Conservation (phyloP, 768 basidiomycete species). For the Amylocystis lapponica region DNA sequence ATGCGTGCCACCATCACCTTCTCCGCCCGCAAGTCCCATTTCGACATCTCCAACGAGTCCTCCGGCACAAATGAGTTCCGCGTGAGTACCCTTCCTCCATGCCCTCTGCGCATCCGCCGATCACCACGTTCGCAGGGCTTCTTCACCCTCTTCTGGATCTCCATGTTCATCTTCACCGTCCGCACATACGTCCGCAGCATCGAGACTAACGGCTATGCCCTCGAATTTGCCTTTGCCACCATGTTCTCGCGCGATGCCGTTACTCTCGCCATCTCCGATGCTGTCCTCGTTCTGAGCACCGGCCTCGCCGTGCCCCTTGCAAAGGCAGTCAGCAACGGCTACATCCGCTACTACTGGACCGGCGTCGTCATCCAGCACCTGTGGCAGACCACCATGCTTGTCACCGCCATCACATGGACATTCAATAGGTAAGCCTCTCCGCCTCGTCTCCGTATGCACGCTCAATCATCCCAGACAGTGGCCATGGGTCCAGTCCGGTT, state of each 20-base stretch:
- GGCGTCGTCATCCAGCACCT: constrained; percentile 77
- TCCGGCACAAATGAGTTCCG: constrained; percentile 83
- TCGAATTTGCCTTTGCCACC: constrained; percentile 75
- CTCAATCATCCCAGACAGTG: too few relatives aligned
- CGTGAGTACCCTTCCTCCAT: constrained; percentile 34
- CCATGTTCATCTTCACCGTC: constrained; percentile 76
- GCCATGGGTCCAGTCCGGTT: constrained; percentile 97
- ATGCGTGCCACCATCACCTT: constrained; percentile 82
- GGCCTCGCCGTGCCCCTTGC: constrained; percentile 80
- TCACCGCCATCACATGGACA: constrained; percentile 79
- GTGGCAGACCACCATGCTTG: constrained; percentile 71
- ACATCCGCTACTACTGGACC: constrained; percentile 75
- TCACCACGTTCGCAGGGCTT: constrained; percentile 58
- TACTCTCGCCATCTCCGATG: constrained; percentile 80
- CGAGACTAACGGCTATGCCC: constrained; percentile 70
- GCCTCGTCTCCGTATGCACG: too few relatives aligned
- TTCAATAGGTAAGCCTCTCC: constrained; percentile 58
- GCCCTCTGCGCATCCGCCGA: constrained; percentile 8
- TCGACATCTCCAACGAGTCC: constrained; percentile 74
- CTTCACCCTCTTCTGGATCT: constrained; percentile 92
- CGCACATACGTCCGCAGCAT: constrained; percentile 74
- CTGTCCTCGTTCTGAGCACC: constrained; percentile 70
- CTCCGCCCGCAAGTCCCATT: constrained; percentile 76
- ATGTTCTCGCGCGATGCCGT: constrained; percentile 85
- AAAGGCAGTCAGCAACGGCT: constrained; percentile 66